phyloP scores from a whole-genome alignment of 2,329 filamentous ascomycete species.

The Phialemoniopsis sp. region DNA sequence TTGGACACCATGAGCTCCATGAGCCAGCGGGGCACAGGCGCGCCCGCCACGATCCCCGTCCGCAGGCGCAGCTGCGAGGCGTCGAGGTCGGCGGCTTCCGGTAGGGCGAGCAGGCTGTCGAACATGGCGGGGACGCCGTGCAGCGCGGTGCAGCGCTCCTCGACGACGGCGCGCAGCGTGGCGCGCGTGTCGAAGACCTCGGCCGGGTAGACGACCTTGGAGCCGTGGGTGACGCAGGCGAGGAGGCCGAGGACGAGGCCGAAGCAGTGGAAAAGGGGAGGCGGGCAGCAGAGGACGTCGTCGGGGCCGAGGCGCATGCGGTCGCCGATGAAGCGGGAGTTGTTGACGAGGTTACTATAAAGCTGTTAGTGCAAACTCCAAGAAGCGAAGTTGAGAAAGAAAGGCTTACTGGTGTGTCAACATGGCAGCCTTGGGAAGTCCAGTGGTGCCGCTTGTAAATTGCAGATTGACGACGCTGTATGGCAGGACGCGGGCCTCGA shows the following conservation, averaged over 20 bases:
- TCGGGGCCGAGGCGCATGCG: slow-evolving; percentile 64
- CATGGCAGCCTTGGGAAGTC: slow-evolving; percentile 70
- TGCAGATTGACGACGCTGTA: slow-evolving; percentile 71
- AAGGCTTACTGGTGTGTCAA: slow-evolving; percentile 60
- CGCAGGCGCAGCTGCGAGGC: slow-evolving; percentile 50
- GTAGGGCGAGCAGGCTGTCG: slow-evolving; percentile 54
- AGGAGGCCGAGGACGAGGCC: slow-evolving; percentile 74
- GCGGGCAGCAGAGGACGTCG: slow-evolving; percentile 75
- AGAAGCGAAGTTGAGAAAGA: no score
- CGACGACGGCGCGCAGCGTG: slow-evolving; percentile 61
- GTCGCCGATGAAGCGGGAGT: slow-evolving; percentile 68
- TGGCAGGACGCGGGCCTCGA: slow-evolving; percentile 52
- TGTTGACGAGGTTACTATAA: slow-evolving; percentile 57
- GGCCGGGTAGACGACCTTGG: slow-evolving; percentile 71
- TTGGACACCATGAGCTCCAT: slow-evolving; percentile 69
- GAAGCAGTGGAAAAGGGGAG: slow-evolving; percentile 83
- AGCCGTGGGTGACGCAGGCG: slow-evolving; percentile 68
- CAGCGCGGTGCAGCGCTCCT: slow-evolving; percentile 67
- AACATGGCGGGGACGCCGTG: slow-evolving; percentile 87
- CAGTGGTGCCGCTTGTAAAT: slow-evolving; percentile 73
- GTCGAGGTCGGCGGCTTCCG: slow-evolving; percentile 27
- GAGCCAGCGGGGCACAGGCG: slow-evolving; percentile 69
- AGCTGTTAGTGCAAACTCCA: slow-evolving; percentile 3
- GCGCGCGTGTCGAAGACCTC: slow-evolving; percentile 68
- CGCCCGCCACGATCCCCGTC: slow-evolving; percentile 76